Evolutionary conservation across 305 asterid genomes (phyloP), one percentile per base, ranked within the genome.

Genomic region (Ilex paraguariensis): DNA sequence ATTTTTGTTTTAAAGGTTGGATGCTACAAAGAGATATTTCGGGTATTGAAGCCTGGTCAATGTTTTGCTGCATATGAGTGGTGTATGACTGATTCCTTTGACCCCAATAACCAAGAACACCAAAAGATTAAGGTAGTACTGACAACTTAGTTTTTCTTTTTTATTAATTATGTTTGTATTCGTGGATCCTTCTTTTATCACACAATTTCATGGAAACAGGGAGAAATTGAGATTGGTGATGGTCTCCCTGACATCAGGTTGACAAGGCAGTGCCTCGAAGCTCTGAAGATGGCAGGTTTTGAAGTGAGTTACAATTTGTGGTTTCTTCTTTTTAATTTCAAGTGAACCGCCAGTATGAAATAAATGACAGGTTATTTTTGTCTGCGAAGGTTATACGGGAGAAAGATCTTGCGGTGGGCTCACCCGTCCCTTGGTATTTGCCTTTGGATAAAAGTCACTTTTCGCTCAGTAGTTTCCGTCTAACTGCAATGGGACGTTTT

Each of bases 1-100:
- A 40, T 30, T 13, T 57, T 33, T 50, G 31, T 57, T 14, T 30
- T 75, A 53, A 61, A 92, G 98, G 98, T 92, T 46, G 97, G 87
- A 62, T 92, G 98, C 85, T 92, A 92, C 70, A 85, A 80, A 75
- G 98, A 92, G 81, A 68, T 92, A 56, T 81, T 81, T 68, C 77
- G 98, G 60, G 95, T 92, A 44, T 83, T 92, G 63, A 92, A 87
- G 77, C 97, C 98, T 10, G 98, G 98, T 52, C 98, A 89, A 65
- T 81, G 91, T 73, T 92, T 92, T 67, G 97, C 98, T 64, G 98
- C 92, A 13, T 92, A 92, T 32, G 98, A 92, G 69, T 92, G 98
- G 98, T 92, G 98, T 80, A 89, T 92, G 98, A 92, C 96, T 17
- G 95, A 81, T 60, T 75, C 85, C 31, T 92, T 60, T 58, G 85